Conservation (phyloP, 495 filamentous ascomycete species). For the Talaromyces proteolyticus region DNA sequence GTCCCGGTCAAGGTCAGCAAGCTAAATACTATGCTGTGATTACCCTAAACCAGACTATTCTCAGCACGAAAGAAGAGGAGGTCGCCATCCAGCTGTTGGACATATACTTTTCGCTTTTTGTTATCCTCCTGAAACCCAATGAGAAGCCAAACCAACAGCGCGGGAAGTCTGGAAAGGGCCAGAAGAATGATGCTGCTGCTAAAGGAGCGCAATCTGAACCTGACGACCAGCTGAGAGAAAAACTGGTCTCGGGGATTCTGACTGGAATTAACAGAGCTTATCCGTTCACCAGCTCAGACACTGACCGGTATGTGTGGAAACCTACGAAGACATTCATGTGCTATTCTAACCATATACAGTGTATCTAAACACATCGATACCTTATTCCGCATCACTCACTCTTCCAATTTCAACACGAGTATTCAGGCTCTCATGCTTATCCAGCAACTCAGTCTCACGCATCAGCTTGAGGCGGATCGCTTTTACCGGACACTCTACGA, state of each 20-base stretch:
- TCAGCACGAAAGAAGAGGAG: constrained; percentile 74
- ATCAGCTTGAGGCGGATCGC: constrained; percentile 73
- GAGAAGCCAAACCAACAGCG: constrained; percentile 29
- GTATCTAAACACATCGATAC: constrained; percentile 88
- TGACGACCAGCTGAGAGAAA: constrained; percentile 72
- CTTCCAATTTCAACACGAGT: constrained; percentile 97
- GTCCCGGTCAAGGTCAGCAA: constrained; percentile 77
- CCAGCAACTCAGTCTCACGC: constrained; percentile 78
- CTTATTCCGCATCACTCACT: constrained; percentile 91
- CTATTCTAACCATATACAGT: constrained; percentile 29
- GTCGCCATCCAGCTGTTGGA: constrained; percentile 77
- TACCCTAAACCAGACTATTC: constrained; percentile 90
- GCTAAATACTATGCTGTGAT: constrained; percentile 95
- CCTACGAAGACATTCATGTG: constrained; percentile 1
- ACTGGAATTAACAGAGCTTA: constrained; percentile 95
- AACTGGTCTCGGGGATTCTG: constrained; percentile 82
- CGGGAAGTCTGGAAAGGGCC: constrained; percentile 42
- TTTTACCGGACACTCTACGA: constrained; percentile 96
- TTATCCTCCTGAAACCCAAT: constrained; percentile 60
- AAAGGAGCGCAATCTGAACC: constrained; percentile 39
- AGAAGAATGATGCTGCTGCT: constrained; percentile 46
- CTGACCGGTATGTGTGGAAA: constrained; percentile 52
- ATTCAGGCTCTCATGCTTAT: constrained; percentile 95
- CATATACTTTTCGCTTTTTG: constrained; percentile 86
- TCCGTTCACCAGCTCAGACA: constrained; percentile 80